These are phyloP conservation scores for Boechera retrofracta DNA, from an alignment of 345 rosid genomes.

Conservation along the genomic window DNA sequence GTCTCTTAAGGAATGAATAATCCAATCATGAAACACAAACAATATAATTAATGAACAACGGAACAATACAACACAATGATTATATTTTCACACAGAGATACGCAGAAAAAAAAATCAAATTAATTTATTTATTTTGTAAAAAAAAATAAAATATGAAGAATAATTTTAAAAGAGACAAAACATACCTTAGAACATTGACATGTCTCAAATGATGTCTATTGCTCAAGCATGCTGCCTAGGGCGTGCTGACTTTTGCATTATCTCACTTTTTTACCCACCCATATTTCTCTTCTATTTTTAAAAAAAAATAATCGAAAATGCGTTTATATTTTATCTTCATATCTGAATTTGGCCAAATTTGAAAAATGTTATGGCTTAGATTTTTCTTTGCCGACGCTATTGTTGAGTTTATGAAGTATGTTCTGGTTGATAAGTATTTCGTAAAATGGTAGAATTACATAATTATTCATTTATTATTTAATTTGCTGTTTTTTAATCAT, in stretches of 20 bases:
- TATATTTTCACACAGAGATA: slow-evolving; percentile 25
- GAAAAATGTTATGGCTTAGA: background rate
- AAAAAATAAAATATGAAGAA: background rate
- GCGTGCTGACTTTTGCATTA: slow-evolving; percentile 65
- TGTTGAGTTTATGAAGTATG: background rate
- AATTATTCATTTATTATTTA: too few species aligned
- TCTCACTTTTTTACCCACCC: slow-evolving; percentile 48
- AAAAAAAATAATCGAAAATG: background rate
- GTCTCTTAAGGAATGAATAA: slow-evolving; percentile 38
- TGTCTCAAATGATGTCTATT: slow-evolving; percentile 55
- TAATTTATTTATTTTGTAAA: background rate
- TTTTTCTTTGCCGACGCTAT: background rate
- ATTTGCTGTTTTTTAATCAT: too few species aligned
- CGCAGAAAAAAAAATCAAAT: slow-evolving; percentile 18
- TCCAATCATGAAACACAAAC: slow-evolving; percentile 47
- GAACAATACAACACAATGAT: slow-evolving; percentile 49
- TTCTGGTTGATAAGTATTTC: background rate
- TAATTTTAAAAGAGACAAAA: slow-evolving; percentile 38
- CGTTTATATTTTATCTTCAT: background rate
- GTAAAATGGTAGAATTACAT: too few species aligned
- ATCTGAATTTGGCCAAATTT: background rate
- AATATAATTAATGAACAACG: slow-evolving; percentile 46
- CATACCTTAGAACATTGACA: slow-evolving; percentile 53
- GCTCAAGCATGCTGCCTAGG: slow-evolving; percentile 62
- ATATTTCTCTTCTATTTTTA: background rate